Evolutionary conservation across 179 eudicot genomes (phyloP).

Genomic region (Silene noctiflora): DNA sequence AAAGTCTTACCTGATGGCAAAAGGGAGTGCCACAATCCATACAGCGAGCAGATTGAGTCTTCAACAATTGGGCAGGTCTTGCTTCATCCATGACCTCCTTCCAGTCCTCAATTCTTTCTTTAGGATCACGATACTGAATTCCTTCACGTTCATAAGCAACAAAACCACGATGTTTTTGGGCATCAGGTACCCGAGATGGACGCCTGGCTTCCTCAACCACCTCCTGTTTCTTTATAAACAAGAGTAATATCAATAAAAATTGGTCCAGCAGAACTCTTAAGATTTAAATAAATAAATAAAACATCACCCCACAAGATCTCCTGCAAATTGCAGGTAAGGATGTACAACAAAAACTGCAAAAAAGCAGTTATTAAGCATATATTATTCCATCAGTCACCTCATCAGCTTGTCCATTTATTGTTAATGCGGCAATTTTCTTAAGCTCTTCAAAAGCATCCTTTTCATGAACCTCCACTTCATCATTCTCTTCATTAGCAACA

Average conservation of each 20-base stretch:
- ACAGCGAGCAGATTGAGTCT: slow-evolving; percentile 96
- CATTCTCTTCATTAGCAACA: slow-evolving; percentile 44
- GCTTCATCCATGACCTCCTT: slow-evolving; percentile 86
- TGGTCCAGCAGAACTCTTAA: background rate
- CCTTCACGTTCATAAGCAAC: slow-evolving; percentile 90
- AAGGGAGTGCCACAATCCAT: slow-evolving; percentile 99
- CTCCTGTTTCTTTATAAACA: slow-evolving; percentile 36
- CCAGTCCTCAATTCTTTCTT: slow-evolving; percentile 75
- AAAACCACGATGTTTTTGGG: slow-evolving; percentile 82
- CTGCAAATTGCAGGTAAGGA: background rate
- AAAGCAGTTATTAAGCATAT: background rate
- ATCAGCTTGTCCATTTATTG: slow-evolving; percentile 32
- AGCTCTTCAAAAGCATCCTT: slow-evolving; percentile 89
- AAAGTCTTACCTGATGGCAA: slow-evolving; percentile 78
- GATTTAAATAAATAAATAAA: background rate
- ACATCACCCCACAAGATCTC: background rate
- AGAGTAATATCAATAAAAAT: slow-evolving; percentile 1
- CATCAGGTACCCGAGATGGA: slow-evolving; percentile 66
- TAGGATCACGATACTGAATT: slow-evolving; percentile 79
- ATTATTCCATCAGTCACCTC: slow-evolving; percentile 33
- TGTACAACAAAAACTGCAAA: background rate
- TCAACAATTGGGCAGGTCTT: slow-evolving; percentile 70
- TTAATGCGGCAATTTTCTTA: slow-evolving; percentile 65
- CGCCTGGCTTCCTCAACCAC: slow-evolving; percentile 41
- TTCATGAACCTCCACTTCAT: slow-evolving; percentile 62